Conservation (phyloP, 345 rosid species). For the Euphorbia peplus region DNA sequence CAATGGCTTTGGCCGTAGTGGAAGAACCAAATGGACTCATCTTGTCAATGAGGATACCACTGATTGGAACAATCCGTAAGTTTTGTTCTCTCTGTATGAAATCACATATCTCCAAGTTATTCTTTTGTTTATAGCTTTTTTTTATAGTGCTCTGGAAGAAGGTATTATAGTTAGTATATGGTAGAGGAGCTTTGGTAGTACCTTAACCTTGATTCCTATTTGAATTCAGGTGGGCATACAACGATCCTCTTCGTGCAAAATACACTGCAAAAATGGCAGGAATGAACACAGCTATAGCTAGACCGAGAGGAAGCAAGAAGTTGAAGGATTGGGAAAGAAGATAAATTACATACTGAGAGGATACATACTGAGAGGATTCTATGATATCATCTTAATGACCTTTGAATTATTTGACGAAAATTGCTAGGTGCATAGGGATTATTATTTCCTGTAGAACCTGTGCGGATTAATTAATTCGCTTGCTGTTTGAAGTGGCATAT, state of each 20-base stretch:
- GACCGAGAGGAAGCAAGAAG: constrained; percentile 79
- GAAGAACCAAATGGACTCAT: constrained; percentile 85
- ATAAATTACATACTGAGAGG: too few relatives aligned
- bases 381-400: too few relatives aligned
- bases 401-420: too few relatives aligned
- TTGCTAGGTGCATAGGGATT: not conserved
- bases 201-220: too few relatives aligned
- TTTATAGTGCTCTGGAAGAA: too few relatives aligned
- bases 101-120: not conserved
- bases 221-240: constrained; percentile 57
- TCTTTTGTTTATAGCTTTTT: not conserved
- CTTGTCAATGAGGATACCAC: constrained; percentile 80
- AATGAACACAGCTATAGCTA: constrained; percentile 52
- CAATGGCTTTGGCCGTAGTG: constrained; percentile 80
- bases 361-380: too few relatives aligned
- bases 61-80: constrained; percentile 83
- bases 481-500: not conserved
- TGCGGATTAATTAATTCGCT: not conserved
- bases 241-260: constrained; percentile 68
- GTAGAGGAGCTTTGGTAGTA: not conserved
- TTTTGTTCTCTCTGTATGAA: constrained; percentile 3
- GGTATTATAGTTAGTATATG: not conserved
- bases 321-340: constrained; percentile 59
- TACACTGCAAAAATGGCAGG: constrained; percentile 78
- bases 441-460: not conserved